phyloP scores from a whole-genome alignment of 441 rosid genomes.

The Euphorbia neoarborescens region DNA sequence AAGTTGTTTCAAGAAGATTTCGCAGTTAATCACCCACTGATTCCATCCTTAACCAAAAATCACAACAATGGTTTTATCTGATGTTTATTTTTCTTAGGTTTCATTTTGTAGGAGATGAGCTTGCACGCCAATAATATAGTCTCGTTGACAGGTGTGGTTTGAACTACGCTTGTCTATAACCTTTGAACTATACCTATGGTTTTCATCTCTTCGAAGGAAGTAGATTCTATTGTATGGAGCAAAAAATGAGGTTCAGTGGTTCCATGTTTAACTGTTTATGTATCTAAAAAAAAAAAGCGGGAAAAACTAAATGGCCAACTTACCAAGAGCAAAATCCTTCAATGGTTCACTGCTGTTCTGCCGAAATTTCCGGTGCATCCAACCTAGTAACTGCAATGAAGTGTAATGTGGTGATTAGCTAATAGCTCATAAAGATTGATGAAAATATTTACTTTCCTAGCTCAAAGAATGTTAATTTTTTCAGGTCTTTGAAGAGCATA shows the following conservation, averaged over 20 bases:
- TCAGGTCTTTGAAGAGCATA: not conserved
- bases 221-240: not conserved
- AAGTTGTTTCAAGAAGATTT: no score
- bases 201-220: not conserved
- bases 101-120: not conserved
- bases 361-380: constrained; percentile 80
- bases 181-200: not conserved
- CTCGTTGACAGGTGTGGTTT: not conserved
- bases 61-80: not conserved
- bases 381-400: constrained; percentile 58
- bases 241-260: not conserved
- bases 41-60: no score
- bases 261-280: not conserved
- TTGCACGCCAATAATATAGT: constrained; percentile 4
- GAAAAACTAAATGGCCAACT: constrained; percentile 16
- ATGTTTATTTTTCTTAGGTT: not conserved
- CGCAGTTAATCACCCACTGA: no score
- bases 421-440: constrained; percentile 10
- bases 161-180: constrained; percentile 1
- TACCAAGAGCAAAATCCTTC: constrained; percentile 60
- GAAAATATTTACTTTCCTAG: not conserved
- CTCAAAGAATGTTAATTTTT: not conserved
- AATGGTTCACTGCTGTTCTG: constrained; percentile 48
- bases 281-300: not conserved
- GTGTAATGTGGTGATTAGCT: constrained; percentile 15